Base-by-base conservation (phyloP, 805 yeast genomes). In the Kodamaea neixiangensis region DNA sequence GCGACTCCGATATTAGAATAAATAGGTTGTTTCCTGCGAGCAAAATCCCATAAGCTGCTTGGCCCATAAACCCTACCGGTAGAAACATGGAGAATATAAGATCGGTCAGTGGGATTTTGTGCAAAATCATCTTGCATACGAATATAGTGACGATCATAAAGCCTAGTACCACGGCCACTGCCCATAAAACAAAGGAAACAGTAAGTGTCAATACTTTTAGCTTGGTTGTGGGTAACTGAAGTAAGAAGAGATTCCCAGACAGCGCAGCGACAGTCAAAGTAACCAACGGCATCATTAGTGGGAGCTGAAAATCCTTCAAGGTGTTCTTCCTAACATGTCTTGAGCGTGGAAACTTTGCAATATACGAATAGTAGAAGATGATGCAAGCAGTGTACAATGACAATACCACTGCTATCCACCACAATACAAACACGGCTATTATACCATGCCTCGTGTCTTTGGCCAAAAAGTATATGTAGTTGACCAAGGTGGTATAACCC, bases 21-120 rank as follows among this genome's bases (percentile, higher is more conserved):
- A 61, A 50, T 45, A 64, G 59, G 58, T 81, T 78, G 20, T 67
- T 58, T 7, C 89, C 85, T 53, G 82, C 68, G 45, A 80, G 66
- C 55, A 85, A 67, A 10, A 87, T 76, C 2, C 88, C 88, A 65
- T 75, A 88, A 1, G 89, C 79, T 1, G 93, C 96, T 67, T 91
- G 97, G 14, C 97, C 97, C 61, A 87, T 65, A 38, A 91, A 85
- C 7, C 97, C 97, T 41, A 90, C 72, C 1, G 96, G 91, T 46
- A 89, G 76, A 61, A 90, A 89, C 44, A 82, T 69, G 13, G 91
- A 78, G 62, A 86, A 85, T 2, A 86, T 77, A 43, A 69, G 58
- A 5, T 67, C 63, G 49, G 82, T 77, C 5, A 76, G 70, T 1
- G 96, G 92, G 19, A 85, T 66, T 56, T 85, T 84, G 59, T 77